Evolutionary conservation across 2,329 filamentous ascomycete genomes (phyloP).

Genomic region (Fusarium nurragi): DNA sequence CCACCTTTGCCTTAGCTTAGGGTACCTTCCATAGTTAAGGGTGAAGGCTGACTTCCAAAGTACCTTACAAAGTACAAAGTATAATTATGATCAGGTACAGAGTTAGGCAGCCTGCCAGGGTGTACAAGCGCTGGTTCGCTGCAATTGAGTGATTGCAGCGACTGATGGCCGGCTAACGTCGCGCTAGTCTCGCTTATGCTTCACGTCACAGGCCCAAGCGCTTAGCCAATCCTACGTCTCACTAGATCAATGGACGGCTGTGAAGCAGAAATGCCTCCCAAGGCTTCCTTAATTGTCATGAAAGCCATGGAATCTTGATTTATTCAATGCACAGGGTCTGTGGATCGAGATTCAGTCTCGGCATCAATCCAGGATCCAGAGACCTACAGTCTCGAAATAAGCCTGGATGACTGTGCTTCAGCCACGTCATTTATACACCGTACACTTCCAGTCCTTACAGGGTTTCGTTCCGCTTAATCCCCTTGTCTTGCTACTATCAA

Average conservation of each 20-base stretch:
- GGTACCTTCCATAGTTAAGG: neutral
- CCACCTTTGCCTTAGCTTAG: neutral
- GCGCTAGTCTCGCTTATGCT: conserved; percentile 21
- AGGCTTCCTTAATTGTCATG: conserved; percentile 1
- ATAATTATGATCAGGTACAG: conserved; percentile 26
- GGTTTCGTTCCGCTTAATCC: neutral
- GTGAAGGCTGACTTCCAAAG: conserved; percentile 3
- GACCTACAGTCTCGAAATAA: neutral
- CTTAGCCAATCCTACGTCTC: conserved; percentile 11
- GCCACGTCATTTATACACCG: neutral
- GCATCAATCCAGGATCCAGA: neutral
- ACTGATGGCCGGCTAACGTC: neutral
- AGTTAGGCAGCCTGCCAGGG: neutral
- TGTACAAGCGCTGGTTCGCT: conserved; percentile 9
- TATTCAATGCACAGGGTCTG: neutral
- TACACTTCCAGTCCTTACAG: neutral
- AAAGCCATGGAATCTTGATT: neutral
- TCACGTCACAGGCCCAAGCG: conserved; percentile 11
- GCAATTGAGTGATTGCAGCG: conserved; percentile 25
- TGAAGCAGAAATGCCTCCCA: conserved; percentile 3
- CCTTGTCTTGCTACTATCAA: neutral
- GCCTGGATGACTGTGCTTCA: neutral
- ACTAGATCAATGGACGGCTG: neutral
- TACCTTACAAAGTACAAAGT: conserved; percentile 15
- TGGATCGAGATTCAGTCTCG: neutral